These are phyloP conservation scores for Solanum chiquidenum DNA, from an alignment of 257 asterid genomes.

Conservation along the genomic window DNA sequence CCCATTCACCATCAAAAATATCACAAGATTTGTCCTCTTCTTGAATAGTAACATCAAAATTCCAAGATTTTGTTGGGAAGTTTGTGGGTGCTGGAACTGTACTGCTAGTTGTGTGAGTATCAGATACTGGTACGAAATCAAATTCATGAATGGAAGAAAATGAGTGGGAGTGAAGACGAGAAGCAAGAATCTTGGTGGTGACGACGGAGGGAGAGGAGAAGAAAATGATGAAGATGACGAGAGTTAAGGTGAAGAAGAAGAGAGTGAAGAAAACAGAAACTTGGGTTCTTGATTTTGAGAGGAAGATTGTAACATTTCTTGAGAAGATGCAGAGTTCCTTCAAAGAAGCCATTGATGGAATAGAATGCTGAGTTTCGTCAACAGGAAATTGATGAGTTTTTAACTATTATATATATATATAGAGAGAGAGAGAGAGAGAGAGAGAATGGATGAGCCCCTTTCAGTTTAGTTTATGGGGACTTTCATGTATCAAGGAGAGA, in stretches of 20 bases:
- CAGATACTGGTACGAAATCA: background rate
- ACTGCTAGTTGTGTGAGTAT: background rate
- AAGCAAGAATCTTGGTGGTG: conserved; percentile 1
- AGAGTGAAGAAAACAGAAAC: conserved; percentile 15
- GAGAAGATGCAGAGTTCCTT: background rate
- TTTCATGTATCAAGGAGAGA: background rate
- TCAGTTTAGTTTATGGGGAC: background rate
- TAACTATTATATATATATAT: no score
- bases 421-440: no score
- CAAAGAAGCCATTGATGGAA: conserved; percentile 10
- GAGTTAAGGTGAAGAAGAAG: conserved; percentile 13
- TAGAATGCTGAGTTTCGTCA: background rate
- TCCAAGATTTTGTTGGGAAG: background rate
- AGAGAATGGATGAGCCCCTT: background rate
- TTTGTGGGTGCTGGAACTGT: background rate
- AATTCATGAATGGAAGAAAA: background rate
- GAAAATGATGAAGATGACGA: conserved; percentile 21
- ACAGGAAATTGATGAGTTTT: background rate
- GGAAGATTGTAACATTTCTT: conserved; percentile 1
- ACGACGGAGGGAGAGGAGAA: background rate
- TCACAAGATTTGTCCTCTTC: conserved; percentile 19
- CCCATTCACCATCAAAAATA: conserved; percentile 46
- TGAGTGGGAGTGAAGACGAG: conserved; percentile 11
- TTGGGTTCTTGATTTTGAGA: conserved; percentile 9
- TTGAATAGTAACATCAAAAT: background rate